These are phyloP conservation scores for Botrytis sinoallii DNA, from an alignment of 2,329 filamentous ascomycete species.

Conservation along the genomic window DNA sequence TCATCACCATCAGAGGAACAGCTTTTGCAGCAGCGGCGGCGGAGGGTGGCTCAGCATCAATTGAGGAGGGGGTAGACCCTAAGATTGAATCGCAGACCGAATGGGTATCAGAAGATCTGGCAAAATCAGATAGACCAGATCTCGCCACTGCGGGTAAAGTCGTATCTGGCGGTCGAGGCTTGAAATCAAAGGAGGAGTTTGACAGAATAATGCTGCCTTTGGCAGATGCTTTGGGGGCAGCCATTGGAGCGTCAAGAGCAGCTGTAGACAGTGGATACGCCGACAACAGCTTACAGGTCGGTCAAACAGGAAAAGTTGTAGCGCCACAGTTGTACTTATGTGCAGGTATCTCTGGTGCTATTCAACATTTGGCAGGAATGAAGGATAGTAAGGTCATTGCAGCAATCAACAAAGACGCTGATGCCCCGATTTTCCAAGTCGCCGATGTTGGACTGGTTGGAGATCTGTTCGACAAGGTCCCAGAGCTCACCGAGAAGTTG, in stretches of 20 bases:
- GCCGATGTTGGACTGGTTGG: conserved; percentile 94
- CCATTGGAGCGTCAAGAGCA: conserved; percentile 89
- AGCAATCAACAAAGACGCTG: conserved; percentile 95
- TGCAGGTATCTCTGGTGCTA: conserved; percentile 93
- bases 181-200: conserved; percentile 98
- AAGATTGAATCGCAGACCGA: conserved; percentile 71
- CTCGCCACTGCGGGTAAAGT: conserved; percentile 85
- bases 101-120: conserved; percentile 91
- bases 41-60: conserved; percentile 68
- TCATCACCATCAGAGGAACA: conserved; percentile 90
- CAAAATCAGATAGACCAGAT: conserved; percentile 91
- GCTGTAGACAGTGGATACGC: conserved; percentile 97
- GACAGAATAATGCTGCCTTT: conserved; percentile 88
- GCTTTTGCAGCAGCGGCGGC: conserved; percentile 76
- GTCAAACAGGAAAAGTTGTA: conserved; percentile 98
- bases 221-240: conserved; percentile 89
- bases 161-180: conserved; percentile 86
- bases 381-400: conserved; percentile 99
- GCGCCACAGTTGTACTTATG: conserved; percentile 94
- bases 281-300: conserved; percentile 97
- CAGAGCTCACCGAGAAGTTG: conserved; percentile 93
- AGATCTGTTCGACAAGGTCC: conserved; percentile 92
- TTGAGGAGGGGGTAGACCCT: conserved; percentile 82
- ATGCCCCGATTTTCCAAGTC: conserved; percentile 97
- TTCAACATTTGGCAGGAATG: conserved; percentile 98